Conservation (phyloP, 140 eudicot species). For the Senecio squalidus region DNA sequence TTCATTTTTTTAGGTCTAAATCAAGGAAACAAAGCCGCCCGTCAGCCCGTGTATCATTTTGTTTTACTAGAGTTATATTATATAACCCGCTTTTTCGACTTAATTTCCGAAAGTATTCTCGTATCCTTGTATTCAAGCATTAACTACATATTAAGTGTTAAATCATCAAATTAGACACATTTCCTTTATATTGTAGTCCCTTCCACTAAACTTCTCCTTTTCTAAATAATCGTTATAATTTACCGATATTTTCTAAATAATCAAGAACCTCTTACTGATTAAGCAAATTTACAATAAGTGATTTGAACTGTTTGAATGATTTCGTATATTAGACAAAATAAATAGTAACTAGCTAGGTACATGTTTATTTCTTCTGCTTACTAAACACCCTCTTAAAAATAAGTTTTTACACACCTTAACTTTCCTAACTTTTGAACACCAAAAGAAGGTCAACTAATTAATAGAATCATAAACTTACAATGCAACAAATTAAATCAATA, state of each 20-base stretch:
- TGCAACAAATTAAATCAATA: background rate
- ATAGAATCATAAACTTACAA: background rate
- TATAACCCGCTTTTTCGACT: conserved; percentile 15
- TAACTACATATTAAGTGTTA: conserved; percentile 1
- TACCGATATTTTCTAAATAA: background rate
- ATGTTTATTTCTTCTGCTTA: too few species aligned
- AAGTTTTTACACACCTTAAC: background rate
- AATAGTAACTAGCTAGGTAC: too few species aligned
- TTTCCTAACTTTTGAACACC: background rate
- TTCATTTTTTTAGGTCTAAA: background rate
- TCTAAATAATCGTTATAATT: background rate
- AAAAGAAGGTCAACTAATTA: background rate
- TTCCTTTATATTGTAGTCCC: background rate
- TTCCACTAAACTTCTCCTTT: conserved; percentile 11
- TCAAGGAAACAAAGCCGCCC: background rate
- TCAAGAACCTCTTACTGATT: background rate
- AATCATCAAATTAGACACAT: background rate
- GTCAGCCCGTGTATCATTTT: background rate
- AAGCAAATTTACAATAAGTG: too few species aligned
- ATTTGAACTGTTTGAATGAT: too few species aligned
- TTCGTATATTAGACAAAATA: too few species aligned
- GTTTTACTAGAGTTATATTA: background rate
- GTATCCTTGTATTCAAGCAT: conserved; percentile 15
- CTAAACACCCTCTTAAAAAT: too few species aligned
- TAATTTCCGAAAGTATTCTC: conserved; percentile 23